These are phyloP conservation scores for Eucalyptus viminalis DNA, from an alignment of 345 rosid species.

Conservation along the genomic window DNA sequence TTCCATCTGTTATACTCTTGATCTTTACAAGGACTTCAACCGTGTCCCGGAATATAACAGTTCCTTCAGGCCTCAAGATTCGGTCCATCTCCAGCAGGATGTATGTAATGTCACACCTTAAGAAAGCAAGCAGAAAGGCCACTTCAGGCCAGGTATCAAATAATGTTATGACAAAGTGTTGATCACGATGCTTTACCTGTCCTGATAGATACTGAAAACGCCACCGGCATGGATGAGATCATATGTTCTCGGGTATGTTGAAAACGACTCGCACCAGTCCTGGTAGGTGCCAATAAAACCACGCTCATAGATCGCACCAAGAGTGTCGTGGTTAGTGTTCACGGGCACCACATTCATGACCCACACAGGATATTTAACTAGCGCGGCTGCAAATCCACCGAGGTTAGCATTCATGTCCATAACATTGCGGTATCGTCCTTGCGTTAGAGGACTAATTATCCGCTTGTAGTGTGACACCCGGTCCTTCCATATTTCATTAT, in stretches of 20 bases:
- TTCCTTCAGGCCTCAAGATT: slow-evolving; percentile 93
- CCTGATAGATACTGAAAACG: slow-evolving; percentile 68
- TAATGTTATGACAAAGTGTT: not conserved
- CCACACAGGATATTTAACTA: slow-evolving; percentile 73
- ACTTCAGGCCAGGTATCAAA: not conserved
- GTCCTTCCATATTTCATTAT: slow-evolving; percentile 73
- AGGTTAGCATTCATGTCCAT: slow-evolving; percentile 96
- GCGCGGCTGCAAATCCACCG: slow-evolving; percentile 82
- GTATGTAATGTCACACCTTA: slow-evolving; percentile 68
- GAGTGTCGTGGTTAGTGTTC: slow-evolving; percentile 57
- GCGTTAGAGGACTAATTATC: slow-evolving; percentile 32
- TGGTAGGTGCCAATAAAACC: slow-evolving; percentile 85
- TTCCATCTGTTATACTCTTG: slow-evolving; percentile 57
- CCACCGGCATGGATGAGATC: slow-evolving; percentile 88
- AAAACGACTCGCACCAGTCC: slow-evolving; percentile 97
- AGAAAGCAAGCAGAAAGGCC: not conserved
- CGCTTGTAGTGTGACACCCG: slow-evolving; percentile 56
- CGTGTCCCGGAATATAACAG: slow-evolving; percentile 82
- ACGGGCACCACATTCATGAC: slow-evolving; percentile 88
- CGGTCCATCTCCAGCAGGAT: slow-evolving; percentile 96
- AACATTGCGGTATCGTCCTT: slow-evolving; percentile 74
- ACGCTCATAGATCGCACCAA: slow-evolving; percentile 73
- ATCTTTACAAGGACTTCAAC: slow-evolving; percentile 74
- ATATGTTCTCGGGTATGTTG: slow-evolving; percentile 95
- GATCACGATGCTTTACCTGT: slow-evolving; percentile 31